Conservation (phyloP, 495 filamentous ascomycete genomes). For the Aspergillus olivimuriae region DNA sequence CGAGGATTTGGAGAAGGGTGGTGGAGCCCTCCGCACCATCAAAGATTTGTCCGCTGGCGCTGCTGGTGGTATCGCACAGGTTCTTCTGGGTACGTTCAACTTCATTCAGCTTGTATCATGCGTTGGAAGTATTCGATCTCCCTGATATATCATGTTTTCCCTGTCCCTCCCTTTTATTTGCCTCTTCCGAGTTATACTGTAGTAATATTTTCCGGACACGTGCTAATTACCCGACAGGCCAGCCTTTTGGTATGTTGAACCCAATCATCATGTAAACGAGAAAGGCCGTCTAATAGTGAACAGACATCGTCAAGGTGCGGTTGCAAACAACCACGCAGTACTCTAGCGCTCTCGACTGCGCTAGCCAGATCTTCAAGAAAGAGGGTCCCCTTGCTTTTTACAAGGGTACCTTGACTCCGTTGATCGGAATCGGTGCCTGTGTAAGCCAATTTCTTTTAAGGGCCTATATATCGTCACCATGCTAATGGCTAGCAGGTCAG, state of each 20-base stretch:
- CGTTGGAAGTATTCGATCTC: too few species aligned
- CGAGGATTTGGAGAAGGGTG: constrained; percentile 32
- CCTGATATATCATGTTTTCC: too few species aligned
- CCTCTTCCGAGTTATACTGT: too few species aligned
- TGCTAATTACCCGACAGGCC: constrained; percentile 53
- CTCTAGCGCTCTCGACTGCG: constrained; percentile 70
- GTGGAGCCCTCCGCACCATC: constrained; percentile 49
- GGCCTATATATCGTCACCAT: neutral
- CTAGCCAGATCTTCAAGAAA: constrained; percentile 73
- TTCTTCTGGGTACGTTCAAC: constrained; percentile 80
- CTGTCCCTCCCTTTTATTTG: too few species aligned
- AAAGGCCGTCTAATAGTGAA: constrained; percentile 15
- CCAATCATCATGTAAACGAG: too few species aligned
- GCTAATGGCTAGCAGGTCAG: constrained; percentile 55
- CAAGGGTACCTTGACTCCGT: constrained; percentile 94
- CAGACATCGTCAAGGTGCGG: constrained; percentile 97
- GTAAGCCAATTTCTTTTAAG: constrained; percentile 38
- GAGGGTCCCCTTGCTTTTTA: constrained; percentile 93
- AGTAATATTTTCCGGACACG: too few species aligned
- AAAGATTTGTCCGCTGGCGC: constrained; percentile 94
- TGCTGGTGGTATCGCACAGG: constrained; percentile 87
- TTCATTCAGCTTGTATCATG: too few species aligned
- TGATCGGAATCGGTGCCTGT: constrained; percentile 94
- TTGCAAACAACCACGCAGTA: constrained; percentile 84
- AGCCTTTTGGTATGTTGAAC: constrained; percentile 83